A percentile compares a stretch with the other conserved stretches of the same genome.
Evolutionary conservation across 1,284 basidiomycete species (phyloP).

Genomic region (Heterobasidion parviporum): DNA sequence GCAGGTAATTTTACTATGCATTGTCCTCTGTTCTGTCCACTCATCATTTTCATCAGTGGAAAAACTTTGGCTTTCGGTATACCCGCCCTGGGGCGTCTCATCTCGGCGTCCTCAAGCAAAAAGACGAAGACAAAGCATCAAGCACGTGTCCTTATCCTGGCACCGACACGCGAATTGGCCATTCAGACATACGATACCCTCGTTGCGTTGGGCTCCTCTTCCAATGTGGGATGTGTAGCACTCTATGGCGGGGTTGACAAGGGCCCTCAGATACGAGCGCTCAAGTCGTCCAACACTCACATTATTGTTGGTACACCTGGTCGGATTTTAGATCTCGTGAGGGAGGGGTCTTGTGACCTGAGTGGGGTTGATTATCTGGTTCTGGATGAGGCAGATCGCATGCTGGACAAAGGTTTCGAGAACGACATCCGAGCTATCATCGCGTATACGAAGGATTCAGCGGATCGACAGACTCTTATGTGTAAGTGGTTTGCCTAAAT

Average conservation of each 20-base stretch:
- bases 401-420: constrained; percentile 99
- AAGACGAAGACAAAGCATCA: constrained; percentile 29
- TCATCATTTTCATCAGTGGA: constrained; percentile 44
- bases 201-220: constrained; percentile 56
- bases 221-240: constrained; percentile 67
- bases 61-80: constrained; percentile 98
- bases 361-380: constrained; percentile 87
- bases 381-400: constrained; percentile 95
- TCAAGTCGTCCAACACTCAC: constrained; percentile 44
- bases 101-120: constrained; percentile 27
- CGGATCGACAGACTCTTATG: constrained; percentile 84
- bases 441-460: constrained; percentile 59
- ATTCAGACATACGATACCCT: constrained; percentile 92
- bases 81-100: constrained; percentile 71
- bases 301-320: constrained; percentile 95
- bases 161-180: constrained; percentile 92
- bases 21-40: not conserved
- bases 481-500: constrained; percentile 44
- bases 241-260: constrained; percentile 93
- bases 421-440: constrained; percentile 96
- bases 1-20: constrained; percentile 42
- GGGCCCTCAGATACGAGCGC: constrained; percentile 65
- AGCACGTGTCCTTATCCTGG: constrained; percentile 79
- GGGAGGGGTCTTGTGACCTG: constrained; percentile 79
- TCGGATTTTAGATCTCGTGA: constrained; percentile 83